Percentiles rank a stretch among this genome's conserved stretches.
phyloP scores from a whole-genome alignment of 2,329 filamentous ascomycete species.

The Penicillium sumatraense region DNA sequence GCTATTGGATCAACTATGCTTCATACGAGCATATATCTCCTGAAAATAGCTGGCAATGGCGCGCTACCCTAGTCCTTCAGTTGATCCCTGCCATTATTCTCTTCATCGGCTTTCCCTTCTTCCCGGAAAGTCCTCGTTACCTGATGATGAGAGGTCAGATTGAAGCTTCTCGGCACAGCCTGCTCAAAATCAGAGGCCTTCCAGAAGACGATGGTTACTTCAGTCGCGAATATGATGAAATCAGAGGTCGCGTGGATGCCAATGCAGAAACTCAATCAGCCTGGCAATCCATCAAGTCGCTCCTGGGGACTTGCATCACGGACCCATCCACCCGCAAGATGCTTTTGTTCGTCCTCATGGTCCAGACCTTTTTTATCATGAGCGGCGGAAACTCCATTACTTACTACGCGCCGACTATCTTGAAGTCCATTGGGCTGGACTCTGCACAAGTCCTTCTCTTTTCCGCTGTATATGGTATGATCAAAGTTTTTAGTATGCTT shows the following conservation, averaged over 20 bases:
- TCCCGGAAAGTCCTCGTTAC: slow-evolving; percentile 32
- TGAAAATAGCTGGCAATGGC: slow-evolving; percentile 26
- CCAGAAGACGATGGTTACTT: slow-evolving; percentile 22
- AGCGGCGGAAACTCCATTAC: slow-evolving; percentile 29
- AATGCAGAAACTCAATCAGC: slow-evolving; percentile 5
- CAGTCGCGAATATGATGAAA: slow-evolving; percentile 17
- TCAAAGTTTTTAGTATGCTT: slow-evolving; percentile 24
- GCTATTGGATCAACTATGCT: slow-evolving; percentile 29
- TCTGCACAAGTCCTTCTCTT: slow-evolving; percentile 22
- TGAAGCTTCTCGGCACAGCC: slow-evolving; percentile 25
- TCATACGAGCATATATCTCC: slow-evolving; percentile 15
- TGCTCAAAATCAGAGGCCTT: slow-evolving; percentile 23
- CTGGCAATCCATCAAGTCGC: slow-evolving; percentile 7
- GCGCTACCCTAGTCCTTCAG: slow-evolving; percentile 21
- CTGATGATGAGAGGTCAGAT: slow-evolving; percentile 30
- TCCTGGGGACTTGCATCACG: slow-evolving; percentile 10
- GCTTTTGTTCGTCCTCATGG: slow-evolving; percentile 32
- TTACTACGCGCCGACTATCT: slow-evolving; percentile 27
- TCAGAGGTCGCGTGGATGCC: slow-evolving; percentile 15
- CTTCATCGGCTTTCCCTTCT: slow-evolving; percentile 24
- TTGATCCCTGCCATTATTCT: slow-evolving; percentile 26
- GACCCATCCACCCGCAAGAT: slow-evolving; percentile 26
- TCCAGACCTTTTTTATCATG: slow-evolving; percentile 36
- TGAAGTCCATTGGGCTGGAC: slow-evolving; percentile 24
- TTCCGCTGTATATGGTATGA: slow-evolving; percentile 9